Evolutionary conservation across 257 asterid genomes (phyloP).

Genomic region (Scutellaria barbata): DNA sequence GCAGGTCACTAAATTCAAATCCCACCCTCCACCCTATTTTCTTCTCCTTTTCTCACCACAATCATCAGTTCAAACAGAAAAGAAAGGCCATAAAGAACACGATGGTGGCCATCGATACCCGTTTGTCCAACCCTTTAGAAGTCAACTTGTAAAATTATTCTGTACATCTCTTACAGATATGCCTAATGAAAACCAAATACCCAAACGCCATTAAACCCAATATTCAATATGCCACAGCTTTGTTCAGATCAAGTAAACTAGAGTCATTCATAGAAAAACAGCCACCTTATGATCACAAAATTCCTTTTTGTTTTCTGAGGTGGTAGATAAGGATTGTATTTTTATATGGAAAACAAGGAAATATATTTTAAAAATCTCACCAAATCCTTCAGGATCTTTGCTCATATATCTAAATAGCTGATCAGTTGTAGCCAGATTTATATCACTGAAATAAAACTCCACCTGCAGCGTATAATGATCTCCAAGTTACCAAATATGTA

Average conservation of each 20-base stretch:
- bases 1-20: not conserved
- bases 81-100: not conserved
- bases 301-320: not conserved
- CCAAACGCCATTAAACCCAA: not conserved
- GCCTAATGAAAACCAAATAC: not conserved
- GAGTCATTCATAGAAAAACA: not conserved
- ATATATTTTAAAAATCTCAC: conserved; percentile 41
- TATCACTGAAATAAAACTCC: conserved; percentile 84
- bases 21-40: not conserved
- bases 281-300: not conserved
- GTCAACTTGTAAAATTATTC: not conserved
- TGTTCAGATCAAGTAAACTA: conserved; percentile 4
- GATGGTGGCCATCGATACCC: not conserved
- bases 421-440: conserved; percentile 85
- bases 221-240: not conserved
- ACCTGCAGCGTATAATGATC: conserved; percentile 52
- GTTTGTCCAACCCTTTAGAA: not conserved
- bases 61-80: not conserved
- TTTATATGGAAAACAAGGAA: not conserved
- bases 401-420: conserved; percentile 64
- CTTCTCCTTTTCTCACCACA: conserved; percentile 6
- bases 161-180: too few species aligned
- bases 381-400: conserved; percentile 83
- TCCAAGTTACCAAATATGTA: not conserved
- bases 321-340: conserved; percentile 17